These are phyloP conservation scores for Beauveria scarabaeidicola DNA, from an alignment of 2,329 filamentous ascomycete genomes.

Conservation along the genomic window DNA sequence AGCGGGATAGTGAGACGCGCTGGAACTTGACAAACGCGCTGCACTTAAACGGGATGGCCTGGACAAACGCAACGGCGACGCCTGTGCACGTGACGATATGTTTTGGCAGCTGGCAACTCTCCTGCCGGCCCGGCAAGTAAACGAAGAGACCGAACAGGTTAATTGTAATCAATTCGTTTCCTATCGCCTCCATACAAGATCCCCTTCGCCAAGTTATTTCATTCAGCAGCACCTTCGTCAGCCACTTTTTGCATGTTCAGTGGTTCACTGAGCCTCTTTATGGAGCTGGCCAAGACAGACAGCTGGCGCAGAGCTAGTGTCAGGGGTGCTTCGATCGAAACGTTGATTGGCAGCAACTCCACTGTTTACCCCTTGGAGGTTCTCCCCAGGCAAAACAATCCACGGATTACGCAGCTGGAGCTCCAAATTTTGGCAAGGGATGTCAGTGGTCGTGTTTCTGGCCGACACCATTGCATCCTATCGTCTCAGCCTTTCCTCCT, in stretches of 20 bases:
- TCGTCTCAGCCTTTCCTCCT: conserved; percentile 5
- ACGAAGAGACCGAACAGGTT: not conserved
- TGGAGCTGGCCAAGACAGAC: conserved; percentile 1
- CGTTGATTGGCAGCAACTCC: conserved; percentile 9
- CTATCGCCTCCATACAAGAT: not conserved
- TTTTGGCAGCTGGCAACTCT: not conserved
- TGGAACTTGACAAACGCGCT: conserved; percentile 1
- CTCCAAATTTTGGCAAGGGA: conserved; percentile 4
- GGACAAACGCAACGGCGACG: conserved; percentile 5
- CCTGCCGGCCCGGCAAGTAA: not conserved
- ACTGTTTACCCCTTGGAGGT: conserved; percentile 9
- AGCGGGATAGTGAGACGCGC: conserved; percentile 4
- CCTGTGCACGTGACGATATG: conserved; percentile 4
- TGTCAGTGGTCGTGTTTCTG: not conserved
- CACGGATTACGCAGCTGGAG: conserved; percentile 8
- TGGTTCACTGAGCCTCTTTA: not conserved
- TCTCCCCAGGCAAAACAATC: conserved; percentile 8
- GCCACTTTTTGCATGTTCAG: not conserved
- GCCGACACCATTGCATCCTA: not conserved
- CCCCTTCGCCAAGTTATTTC: not conserved
- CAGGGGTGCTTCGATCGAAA: conserved; percentile 8
- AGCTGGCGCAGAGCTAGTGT: conserved; percentile 1
- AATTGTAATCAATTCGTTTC: not conserved
- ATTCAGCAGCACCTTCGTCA: not conserved
- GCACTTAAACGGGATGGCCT: not conserved